These are phyloP conservation scores for Trichoderma arundinaceum DNA, from an alignment of 2,329 filamentous ascomycete genomes.

Conservation along the genomic window DNA sequence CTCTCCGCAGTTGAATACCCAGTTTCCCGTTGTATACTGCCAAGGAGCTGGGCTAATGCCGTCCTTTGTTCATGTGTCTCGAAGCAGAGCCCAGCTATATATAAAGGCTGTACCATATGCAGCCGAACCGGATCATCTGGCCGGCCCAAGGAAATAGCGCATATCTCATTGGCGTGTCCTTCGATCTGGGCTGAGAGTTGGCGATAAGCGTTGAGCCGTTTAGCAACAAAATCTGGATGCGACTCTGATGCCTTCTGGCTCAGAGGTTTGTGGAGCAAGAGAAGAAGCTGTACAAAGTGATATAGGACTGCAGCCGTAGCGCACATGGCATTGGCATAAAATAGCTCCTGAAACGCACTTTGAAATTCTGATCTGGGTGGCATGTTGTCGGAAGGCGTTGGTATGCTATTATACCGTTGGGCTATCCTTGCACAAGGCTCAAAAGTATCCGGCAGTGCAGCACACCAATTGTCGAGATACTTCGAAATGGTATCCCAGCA, in stretches of 20 bases:
- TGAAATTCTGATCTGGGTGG: conserved; percentile 11
- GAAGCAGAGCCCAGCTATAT: conserved; percentile 32
- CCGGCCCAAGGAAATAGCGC: conserved; percentile 30
- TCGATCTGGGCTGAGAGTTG: conserved; percentile 28
- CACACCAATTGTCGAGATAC: conserved; percentile 32
- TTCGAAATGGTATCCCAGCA: conserved; percentile 25
- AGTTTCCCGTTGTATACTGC: conserved; percentile 25
- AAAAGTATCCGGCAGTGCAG: conserved; percentile 33
- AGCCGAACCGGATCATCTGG: conserved; percentile 26
- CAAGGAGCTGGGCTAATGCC: conserved; percentile 25
- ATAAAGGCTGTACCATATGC: conserved; percentile 31
- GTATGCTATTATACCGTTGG: conserved; percentile 20
- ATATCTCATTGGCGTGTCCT: conserved; percentile 31
- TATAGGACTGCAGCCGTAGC: conserved; percentile 34
- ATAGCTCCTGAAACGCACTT: conserved; percentile 30
- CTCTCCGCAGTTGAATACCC: conserved; percentile 29
- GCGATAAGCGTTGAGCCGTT: conserved; percentile 27
- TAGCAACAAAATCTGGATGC: conserved; percentile 22
- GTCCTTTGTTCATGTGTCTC: conserved; percentile 28
- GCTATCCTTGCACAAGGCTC: conserved; percentile 32
- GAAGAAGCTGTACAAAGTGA: conserved; percentile 34
- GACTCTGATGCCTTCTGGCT: conserved; percentile 2
- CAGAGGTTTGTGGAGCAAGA: conserved; percentile 32
- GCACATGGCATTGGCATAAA: conserved; percentile 34
- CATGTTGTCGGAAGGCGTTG: conserved; percentile 24